Evolutionary conservation across 2,329 filamentous ascomycete genomes (phyloP), one percentile per base, ranked within the genome.

Genomic region (Botrytis sinoallii): DNA sequence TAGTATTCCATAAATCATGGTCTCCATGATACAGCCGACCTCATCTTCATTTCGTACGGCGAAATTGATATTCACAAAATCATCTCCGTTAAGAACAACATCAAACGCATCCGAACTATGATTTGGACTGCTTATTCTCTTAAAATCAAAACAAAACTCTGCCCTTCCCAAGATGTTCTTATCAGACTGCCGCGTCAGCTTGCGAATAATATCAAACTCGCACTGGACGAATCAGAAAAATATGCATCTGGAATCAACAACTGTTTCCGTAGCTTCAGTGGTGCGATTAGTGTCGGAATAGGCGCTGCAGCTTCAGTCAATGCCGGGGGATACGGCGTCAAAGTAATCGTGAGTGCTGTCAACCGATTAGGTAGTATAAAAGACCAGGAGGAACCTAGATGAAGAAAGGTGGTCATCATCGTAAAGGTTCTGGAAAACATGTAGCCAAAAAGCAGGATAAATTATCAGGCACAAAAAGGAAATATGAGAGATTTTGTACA

Each of bases 41-140:
- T 79, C 63, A 38, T 80, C 44, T 80, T 80, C 70, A 78, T 80
- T 65, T 44, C 80, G 18, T 80, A 80, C 55, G 79, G 78, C 32
- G 65, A 77, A 4, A 78, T 78, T 12, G 64, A 77, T 48, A 76
- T 74, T 4, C 48, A 68, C 0, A 57, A 40, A 14, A 52, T 76
- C 7, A 77, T 81, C 35, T 77, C 77, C 10, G 22, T 74, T 18
- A 70, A 73, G 55, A 35, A 71, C 7, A 80, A 80, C 67, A 78
- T 80, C 42, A 70, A 73, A 14, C 79, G 79, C 69, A 75, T 80
- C 59, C 79, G 79, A 75, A 79, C 77, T 64, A 80, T 80, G 79
- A 79, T 81, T 73, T 80, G 76, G 77, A 79, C 79, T 35, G 44
- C 78, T 63, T 78, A 81, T 67, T 55, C 63, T 22, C 65, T 74